Conservation (phyloP, 2,329 filamentous ascomycete species). For the Fusarium anguioides region DNA sequence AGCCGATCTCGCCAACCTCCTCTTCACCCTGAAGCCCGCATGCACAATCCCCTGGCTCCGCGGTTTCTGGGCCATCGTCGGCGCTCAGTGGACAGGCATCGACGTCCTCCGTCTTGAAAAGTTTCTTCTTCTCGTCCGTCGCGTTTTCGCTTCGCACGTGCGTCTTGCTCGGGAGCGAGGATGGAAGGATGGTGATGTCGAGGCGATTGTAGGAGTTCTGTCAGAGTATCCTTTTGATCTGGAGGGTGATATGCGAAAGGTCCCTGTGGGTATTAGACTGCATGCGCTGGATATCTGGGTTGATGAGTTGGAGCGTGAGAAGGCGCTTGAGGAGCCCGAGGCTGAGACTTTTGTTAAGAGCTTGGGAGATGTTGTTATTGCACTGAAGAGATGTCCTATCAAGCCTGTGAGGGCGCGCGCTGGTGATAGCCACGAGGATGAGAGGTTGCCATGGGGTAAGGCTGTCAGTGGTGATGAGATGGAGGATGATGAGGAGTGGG, state of each 20-base stretch:
- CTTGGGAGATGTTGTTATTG: slow-evolving; percentile 67
- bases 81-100: slow-evolving; percentile 77
- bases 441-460: slow-evolving; percentile 72
- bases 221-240: slow-evolving; percentile 49
- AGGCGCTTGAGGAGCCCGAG: slow-evolving; percentile 57
- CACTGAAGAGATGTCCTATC: slow-evolving; percentile 68
- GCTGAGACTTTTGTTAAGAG: slow-evolving; percentile 62
- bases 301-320: slow-evolving; percentile 84
- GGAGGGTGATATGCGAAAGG: slow-evolving; percentile 61
- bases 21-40: slow-evolving; percentile 63
- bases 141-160: slow-evolving; percentile 80
- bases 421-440: slow-evolving; percentile 77
- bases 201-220: slow-evolving; percentile 46
- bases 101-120: slow-evolving; percentile 89
- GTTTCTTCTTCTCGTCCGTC: slow-evolving; percentile 85
- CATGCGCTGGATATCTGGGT: slow-evolving; percentile 93
- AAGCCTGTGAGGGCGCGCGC: slow-evolving; percentile 79
- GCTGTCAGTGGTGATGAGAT: slow-evolving; percentile 48
- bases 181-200: slow-evolving; percentile 48
- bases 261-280: slow-evolving; percentile 85
- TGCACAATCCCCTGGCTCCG: slow-evolving; percentile 62
- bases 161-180: slow-evolving; percentile 53
- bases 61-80: slow-evolving; percentile 78
- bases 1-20: slow-evolving; percentile 77
- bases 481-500: slow-evolving; percentile 65